Conservation (phyloP, 192 early-diverging fungal genomes). For the Coemansia sp. region DNA sequence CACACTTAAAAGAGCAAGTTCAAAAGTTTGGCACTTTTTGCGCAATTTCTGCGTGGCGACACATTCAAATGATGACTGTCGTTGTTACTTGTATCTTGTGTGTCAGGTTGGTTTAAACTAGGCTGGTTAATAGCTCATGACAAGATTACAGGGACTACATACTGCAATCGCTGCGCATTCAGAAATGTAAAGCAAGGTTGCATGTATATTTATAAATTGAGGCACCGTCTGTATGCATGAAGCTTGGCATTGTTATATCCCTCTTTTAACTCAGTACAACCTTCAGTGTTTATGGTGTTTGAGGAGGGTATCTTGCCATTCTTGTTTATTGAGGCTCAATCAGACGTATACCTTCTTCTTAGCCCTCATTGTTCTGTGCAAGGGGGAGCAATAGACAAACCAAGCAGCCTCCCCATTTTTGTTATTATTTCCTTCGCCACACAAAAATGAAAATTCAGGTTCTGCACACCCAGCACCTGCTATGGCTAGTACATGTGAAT, state of each 20-base stretch:
- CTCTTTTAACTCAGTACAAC: conserved; percentile 6
- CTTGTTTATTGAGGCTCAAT: conserved; percentile 3
- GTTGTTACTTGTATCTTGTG: background rate
- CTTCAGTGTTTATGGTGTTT: background rate
- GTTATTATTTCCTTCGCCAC: conserved; percentile 10
- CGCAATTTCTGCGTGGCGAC: background rate
- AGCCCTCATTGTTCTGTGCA: conserved; percentile 36
- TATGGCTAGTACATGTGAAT: conserved; percentile 11
- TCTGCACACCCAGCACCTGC: conserved; percentile 14
- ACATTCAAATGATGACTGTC: background rate
- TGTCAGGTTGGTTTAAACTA: background rate
- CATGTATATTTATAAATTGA: conserved; percentile 15
- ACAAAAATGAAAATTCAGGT: background rate
- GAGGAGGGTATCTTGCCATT: conserved; percentile 5
- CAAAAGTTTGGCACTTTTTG: too few species aligned
- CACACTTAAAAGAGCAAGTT: background rate
- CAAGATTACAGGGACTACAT: background rate
- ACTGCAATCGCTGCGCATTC: background rate
- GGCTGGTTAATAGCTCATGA: too few species aligned
- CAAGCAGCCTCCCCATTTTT: conserved; percentile 18
- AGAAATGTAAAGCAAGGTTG: background rate
- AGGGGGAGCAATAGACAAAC: conserved; percentile 20
- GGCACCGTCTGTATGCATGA: conserved; percentile 13
- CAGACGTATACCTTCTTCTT: background rate
- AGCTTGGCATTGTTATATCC: conserved; percentile 15